phyloP scores from a whole-genome alignment of 495 filamentous ascomycete species.

The Penicillium roqueforti region DNA sequence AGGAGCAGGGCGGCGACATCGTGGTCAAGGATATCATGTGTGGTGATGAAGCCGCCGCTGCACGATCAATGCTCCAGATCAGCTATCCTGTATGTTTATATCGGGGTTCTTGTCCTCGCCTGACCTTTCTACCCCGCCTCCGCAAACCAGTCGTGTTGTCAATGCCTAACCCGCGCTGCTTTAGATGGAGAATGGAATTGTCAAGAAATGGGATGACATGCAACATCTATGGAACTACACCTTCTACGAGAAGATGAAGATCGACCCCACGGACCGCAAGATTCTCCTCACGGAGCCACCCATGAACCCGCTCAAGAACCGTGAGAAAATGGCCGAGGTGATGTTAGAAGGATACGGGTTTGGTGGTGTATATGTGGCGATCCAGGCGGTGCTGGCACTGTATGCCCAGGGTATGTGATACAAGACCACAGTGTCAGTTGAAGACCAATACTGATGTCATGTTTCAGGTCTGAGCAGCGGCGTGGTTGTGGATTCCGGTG shows the following conservation, averaged over 20 bases:
- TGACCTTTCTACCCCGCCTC: slow-evolving; percentile 23
- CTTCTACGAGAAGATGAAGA: slow-evolving; percentile 91
- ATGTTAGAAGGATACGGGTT: slow-evolving; percentile 98
- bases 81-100: slow-evolving; percentile 72
- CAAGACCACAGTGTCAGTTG: not conserved
- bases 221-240: slow-evolving; percentile 99
- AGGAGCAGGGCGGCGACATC: slow-evolving; percentile 74
- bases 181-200: slow-evolving; percentile 98
- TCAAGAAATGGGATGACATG: slow-evolving; percentile 99
- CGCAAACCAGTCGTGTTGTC: slow-evolving; percentile 23
- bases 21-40: slow-evolving; percentile 99
- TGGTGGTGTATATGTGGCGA: slow-evolving; percentile 96
- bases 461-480: slow-evolving; percentile 78
- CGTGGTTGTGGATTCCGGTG: slow-evolving; percentile 96
- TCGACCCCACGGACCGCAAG: slow-evolving; percentile 88
- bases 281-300: slow-evolving; percentile 98
- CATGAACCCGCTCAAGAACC: slow-evolving; percentile 94
- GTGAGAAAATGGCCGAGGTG: slow-evolving; percentile 95
- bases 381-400: slow-evolving; percentile 93
- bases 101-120: slow-evolving; percentile 7
- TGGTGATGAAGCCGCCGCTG: slow-evolving; percentile 94
- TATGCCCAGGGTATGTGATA: slow-evolving; percentile 79
- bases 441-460: slow-evolving; percentile 9
- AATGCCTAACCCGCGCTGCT: slow-evolving; percentile 17
- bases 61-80: slow-evolving; percentile 94